Evolutionary conservation across 2,329 filamentous ascomycete genomes (phyloP).

Genomic region (Diaporthe caulivora): DNA sequence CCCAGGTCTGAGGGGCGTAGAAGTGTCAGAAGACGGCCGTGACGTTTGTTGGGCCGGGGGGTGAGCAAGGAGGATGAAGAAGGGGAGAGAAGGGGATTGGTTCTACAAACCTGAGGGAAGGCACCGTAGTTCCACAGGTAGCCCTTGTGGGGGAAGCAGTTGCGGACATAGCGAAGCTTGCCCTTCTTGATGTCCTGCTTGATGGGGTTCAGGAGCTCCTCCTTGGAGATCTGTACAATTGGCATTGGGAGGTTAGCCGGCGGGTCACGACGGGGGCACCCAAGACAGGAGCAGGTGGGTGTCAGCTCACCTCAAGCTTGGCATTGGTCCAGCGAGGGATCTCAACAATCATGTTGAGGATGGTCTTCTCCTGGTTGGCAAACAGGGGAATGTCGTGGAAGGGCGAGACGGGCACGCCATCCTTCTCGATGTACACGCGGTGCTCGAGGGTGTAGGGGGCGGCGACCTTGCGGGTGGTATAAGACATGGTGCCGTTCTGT

Average conservation of each 20-base stretch:
- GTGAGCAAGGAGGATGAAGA: too few species aligned
- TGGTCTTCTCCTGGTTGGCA: slow-evolving; percentile 93
- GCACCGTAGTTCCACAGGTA: slow-evolving; percentile 99
- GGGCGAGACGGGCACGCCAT: slow-evolving; percentile 92
- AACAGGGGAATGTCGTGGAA: slow-evolving; percentile 99
- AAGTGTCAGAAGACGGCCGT: slow-evolving; percentile 33
- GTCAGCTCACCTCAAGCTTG: slow-evolving; percentile 89
- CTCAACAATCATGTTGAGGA: slow-evolving; percentile 99
- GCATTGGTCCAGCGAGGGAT: slow-evolving; percentile 99
- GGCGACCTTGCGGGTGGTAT: slow-evolving; percentile 87
- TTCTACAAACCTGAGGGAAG: slow-evolving; percentile 86
- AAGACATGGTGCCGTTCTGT: slow-evolving; percentile 68
- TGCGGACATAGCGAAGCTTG: slow-evolving; percentile 98
- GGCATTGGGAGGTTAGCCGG: neutral
- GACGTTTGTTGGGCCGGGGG: neutral
- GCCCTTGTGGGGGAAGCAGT: slow-evolving; percentile 99
- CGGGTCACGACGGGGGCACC: neutral
- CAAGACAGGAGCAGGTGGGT: neutral
- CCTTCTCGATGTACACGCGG: slow-evolving; percentile 97
- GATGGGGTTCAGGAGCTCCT: slow-evolving; percentile 97
- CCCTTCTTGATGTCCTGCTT: slow-evolving; percentile 99
- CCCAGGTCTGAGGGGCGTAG: slow-evolving; percentile 82
- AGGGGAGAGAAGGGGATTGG: neutral
- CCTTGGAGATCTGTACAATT: slow-evolving; percentile 87
- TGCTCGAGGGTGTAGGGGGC: slow-evolving; percentile 95